Conservation (phyloP, 108 stramenopile species). For the Craspedostauros australis region DNA sequence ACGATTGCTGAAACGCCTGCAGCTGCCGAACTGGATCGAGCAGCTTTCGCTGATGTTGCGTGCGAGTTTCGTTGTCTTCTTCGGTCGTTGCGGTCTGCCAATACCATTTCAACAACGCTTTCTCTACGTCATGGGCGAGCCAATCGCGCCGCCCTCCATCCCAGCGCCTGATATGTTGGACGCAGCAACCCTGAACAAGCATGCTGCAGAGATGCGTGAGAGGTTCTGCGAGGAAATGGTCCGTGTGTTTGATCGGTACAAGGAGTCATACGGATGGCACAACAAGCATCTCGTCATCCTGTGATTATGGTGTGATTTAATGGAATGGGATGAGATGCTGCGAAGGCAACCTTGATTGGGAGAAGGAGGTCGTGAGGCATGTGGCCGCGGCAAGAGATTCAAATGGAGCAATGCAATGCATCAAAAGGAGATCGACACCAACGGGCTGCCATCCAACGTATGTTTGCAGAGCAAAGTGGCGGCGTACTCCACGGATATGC, state of each 20-base stretch:
- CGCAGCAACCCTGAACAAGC: slow-evolving; percentile 15
- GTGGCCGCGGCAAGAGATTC: too few relatives aligned
- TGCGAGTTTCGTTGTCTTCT: slow-evolving; percentile 60
- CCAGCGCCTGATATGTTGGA: background rate
- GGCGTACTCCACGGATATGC: too few relatives aligned
- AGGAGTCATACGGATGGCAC: slow-evolving; percentile 87
- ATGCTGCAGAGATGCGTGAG: slow-evolving; percentile 76
- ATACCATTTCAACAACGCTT: slow-evolving; percentile 75
- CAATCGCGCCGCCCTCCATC: slow-evolving; percentile 47
- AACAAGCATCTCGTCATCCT: slow-evolving; percentile 69
- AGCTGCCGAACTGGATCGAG: slow-evolving; percentile 71
- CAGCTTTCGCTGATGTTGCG: slow-evolving; percentile 62
- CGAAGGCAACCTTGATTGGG: too few relatives aligned
- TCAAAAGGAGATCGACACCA: too few relatives aligned
- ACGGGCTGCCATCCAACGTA: too few relatives aligned
- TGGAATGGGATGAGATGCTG: too few relatives aligned
- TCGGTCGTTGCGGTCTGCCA: slow-evolving; percentile 63
- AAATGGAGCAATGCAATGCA: too few relatives aligned
- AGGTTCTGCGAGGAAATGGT: slow-evolving; percentile 72
- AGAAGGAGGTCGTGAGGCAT: too few relatives aligned
- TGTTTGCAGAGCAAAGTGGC: too few relatives aligned
- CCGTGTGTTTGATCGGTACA: slow-evolving; percentile 81
- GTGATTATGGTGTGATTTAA: too few relatives aligned
- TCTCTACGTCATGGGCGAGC: slow-evolving; percentile 70
- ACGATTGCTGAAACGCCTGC: slow-evolving; percentile 77